Base-by-base conservation (phyloP, 2,329 filamentous ascomycete species). In the Penicillium hordei region DNA sequence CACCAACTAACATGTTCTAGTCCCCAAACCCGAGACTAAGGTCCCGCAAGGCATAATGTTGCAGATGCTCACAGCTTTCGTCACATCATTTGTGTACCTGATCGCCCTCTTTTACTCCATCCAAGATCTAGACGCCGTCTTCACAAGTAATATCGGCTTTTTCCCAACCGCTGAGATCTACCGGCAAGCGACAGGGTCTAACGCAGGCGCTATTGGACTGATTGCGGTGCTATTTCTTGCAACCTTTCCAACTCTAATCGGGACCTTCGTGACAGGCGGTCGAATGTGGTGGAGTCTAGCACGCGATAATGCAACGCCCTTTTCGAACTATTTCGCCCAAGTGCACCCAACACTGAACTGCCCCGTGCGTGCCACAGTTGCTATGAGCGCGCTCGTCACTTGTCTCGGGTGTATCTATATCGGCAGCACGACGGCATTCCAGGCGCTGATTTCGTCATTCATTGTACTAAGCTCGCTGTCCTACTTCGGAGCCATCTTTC, bases 151-250 rank as follows among this genome's bases (percentile, higher is more conserved):
- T 12, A 63, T 68, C 19, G 52, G 61, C 21, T 64, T 80, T 3
- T 88, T 86, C 63, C 88, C 88, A 0, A 82, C 89, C 13, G 83
- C 86, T 7, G 83, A 86, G 52, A 86, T 90, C 57, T 90, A 89
- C 70, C 78, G 70, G 27, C 84, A 86, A 70, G 83, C 82, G 0
- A 85, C 83, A 0, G 78, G 80, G 0, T 81, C 79, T 1, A 75
- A 73, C 0, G 76, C 75, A 0, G 83, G 82, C 1, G 80, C 83
- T 0, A 77, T 81, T 0, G 82, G 81, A 0, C 70, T 86, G 3
- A 75, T 85, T 0, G 70, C 82, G 33, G 76, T 89, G 2, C 77
- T 83, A 29, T 79, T 84, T 60, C 68, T 86, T 0, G 79, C 82
- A 2, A 81, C 80, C 1, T 75, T 83, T 57, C 76, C 79, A 59